Evolutionary conservation across 148 eudicot genomes (phyloP).

Genomic region (Polygonum maritimum): DNA sequence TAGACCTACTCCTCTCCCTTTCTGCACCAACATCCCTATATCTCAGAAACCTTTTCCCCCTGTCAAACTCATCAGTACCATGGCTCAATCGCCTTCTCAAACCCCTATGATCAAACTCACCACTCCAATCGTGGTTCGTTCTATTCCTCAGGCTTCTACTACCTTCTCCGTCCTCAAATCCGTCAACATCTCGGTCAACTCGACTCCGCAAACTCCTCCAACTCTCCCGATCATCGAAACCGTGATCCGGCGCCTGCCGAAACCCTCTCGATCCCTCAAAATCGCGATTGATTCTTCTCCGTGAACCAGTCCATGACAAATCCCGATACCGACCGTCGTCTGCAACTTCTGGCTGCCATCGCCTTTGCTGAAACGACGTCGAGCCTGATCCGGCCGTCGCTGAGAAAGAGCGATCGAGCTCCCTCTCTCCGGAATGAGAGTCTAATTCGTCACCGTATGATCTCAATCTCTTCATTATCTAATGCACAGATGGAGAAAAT

Average conservation of each 20-base stretch:
- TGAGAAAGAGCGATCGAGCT: slow-evolving; percentile 17
- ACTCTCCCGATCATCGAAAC: slow-evolving; percentile 37
- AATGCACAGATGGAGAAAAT: neutral
- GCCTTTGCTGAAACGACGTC: slow-evolving; percentile 28
- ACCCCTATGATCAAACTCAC: slow-evolving; percentile 39
- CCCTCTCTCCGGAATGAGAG: slow-evolving; percentile 20
- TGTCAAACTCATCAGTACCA: slow-evolving; percentile 51
- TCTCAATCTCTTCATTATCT: slow-evolving; percentile 28
- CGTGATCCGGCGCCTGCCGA: slow-evolving; percentile 15
- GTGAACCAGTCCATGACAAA: neutral
- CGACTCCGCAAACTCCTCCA: slow-evolving; percentile 32
- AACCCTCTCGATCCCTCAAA: slow-evolving; percentile 6
- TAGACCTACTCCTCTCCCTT: slow-evolving; percentile 17
- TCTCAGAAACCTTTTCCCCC: slow-evolving; percentile 55
- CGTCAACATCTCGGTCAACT: slow-evolving; percentile 24
- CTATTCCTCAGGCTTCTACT: neutral
- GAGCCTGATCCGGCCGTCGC: slow-evolving; percentile 18
- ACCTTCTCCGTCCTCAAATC: neutral
- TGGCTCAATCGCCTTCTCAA: slow-evolving; percentile 61
- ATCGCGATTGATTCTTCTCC: slow-evolving; percentile 9
- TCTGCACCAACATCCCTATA: slow-evolving; percentile 49
- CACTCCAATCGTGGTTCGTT: slow-evolving; percentile 11
- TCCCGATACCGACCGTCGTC: neutral
- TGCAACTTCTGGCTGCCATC: slow-evolving; percentile 16
- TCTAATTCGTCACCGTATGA: slow-evolving; percentile 32